A percentile compares a stretch with the other conserved stretches of the same genome.
Evolutionary conservation across 1,284 basidiomycete genomes (phyloP).

Genomic region (Ganoderma lucidum): DNA sequence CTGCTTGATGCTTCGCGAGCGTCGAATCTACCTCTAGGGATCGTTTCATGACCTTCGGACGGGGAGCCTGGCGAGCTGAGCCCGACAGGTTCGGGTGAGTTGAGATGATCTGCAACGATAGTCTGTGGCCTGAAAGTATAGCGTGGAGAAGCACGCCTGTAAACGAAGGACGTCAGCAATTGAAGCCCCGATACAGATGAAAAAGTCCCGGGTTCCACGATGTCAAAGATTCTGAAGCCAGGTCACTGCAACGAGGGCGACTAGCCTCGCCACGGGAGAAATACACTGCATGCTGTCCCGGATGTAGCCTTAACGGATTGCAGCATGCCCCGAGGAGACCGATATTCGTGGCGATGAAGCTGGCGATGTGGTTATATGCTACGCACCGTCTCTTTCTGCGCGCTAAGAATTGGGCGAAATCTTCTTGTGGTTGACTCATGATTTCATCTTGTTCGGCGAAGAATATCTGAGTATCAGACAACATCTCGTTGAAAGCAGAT

Average conservation of each 20-base stretch:
- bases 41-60: not conserved
- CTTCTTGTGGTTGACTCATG: conserved; percentile 62
- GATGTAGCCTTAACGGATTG: not conserved
- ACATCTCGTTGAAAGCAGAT: not conserved
- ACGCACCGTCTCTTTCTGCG: conserved; percentile 23
- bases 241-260: not conserved
- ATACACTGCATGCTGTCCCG: not conserved
- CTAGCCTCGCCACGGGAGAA: not conserved
- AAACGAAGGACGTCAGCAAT: not conserved
- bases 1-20: not conserved
- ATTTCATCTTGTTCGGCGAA: conserved; percentile 60
- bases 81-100: not conserved
- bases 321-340: not conserved
- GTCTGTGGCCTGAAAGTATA: not conserved
- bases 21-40: not conserved
- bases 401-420: conserved; percentile 45
- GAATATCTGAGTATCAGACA: conserved; percentile 47
- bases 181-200: not conserved
- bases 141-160: not conserved
- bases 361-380: not conserved
- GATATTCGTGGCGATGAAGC: not conserved
- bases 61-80: not conserved
- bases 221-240: not conserved
- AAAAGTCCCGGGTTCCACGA: not conserved
- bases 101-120: not conserved